Conservation (phyloP, 2,329 filamentous ascomycete species). For the Fonsecaea nubica region DNA sequence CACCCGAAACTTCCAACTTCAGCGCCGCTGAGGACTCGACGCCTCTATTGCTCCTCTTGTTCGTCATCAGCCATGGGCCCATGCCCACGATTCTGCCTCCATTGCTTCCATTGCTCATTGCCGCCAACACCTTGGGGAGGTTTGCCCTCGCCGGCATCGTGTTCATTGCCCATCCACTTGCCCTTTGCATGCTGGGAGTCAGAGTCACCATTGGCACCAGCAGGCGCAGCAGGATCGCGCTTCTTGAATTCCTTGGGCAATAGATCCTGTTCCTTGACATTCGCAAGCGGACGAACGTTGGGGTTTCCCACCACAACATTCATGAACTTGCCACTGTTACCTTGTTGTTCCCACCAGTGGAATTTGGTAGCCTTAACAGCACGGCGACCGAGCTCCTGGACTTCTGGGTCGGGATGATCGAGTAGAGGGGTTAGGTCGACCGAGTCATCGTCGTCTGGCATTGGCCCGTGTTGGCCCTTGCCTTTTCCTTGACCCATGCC, state of each 20-base stretch:
- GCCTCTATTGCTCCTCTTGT: constrained; percentile 3
- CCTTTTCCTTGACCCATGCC: constrained; percentile 11
- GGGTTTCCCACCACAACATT: constrained; percentile 20
- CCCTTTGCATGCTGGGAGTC: constrained; percentile 1
- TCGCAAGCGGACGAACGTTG: neutral
- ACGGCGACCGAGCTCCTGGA: constrained; percentile 4
- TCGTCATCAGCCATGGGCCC: constrained; percentile 18
- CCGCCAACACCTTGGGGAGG: neutral
- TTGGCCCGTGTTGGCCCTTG: constrained; percentile 27
- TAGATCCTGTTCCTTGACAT: constrained; percentile 8
- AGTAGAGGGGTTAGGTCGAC: constrained; percentile 4
- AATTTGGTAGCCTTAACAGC: neutral
- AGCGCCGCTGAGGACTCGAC: neutral
- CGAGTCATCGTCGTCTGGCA: constrained; percentile 16
- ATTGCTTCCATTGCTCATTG: neutral
- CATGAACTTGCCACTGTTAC: constrained; percentile 4
- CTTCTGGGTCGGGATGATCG: constrained; percentile 17
- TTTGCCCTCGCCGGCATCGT: neutral
- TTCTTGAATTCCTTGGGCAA: constrained; percentile 3
- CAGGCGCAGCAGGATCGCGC: neutral
- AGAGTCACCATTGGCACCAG: neutral
- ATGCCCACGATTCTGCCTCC: constrained; percentile 8
- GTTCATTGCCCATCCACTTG: neutral
- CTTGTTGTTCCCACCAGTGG: constrained; percentile 21
- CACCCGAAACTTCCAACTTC: neutral